These are phyloP conservation scores for Sherardia arvensis DNA, from an alignment of 257 asterid species.

Conservation along the genomic window DNA sequence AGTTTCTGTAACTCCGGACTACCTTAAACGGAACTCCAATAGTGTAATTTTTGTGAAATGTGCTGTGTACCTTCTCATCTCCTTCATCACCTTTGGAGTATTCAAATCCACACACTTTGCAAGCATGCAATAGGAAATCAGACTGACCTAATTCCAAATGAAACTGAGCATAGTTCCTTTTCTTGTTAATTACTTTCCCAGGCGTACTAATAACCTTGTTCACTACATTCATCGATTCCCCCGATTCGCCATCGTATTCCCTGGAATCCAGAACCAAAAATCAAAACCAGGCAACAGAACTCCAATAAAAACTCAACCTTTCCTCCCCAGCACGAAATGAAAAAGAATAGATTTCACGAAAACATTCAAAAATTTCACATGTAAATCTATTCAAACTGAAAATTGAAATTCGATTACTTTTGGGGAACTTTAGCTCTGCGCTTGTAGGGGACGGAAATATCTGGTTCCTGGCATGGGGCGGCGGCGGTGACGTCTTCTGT, in stretches of 20 bases:
- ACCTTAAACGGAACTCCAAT: slow-evolving; percentile 72
- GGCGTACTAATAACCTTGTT: slow-evolving; percentile 3
- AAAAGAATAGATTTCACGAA: neutral
- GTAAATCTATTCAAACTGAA: neutral
- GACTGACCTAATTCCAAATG: slow-evolving; percentile 75
- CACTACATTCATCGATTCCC: slow-evolving; percentile 13
- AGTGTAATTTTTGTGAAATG: slow-evolving; percentile 70
- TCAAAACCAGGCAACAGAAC: neutral
- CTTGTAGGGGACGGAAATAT: slow-evolving; percentile 32
- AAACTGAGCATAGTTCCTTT: slow-evolving; percentile 61
- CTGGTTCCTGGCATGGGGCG: slow-evolving; percentile 19
- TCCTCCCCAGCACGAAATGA: neutral
- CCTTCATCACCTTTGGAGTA: slow-evolving; percentile 58
- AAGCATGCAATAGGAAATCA: slow-evolving; percentile 51
- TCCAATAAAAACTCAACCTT: neutral
- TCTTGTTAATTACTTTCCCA: slow-evolving; percentile 46
- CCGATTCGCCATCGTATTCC: slow-evolving; percentile 13
- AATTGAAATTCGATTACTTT: slow-evolving; percentile 20
- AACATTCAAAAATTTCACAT: neutral
- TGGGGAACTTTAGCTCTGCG: slow-evolving; percentile 12
- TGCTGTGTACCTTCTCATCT: slow-evolving; percentile 66
- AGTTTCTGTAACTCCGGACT: neutral
- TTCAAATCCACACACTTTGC: slow-evolving; percentile 53
- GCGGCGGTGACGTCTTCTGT: slow-evolving; percentile 1
- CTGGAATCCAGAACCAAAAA: slow-evolving; percentile 8